Base-by-base conservation (phyloP, 2,329 filamentous ascomycete genomes). In the Rhynchosporium graminicola region DNA sequence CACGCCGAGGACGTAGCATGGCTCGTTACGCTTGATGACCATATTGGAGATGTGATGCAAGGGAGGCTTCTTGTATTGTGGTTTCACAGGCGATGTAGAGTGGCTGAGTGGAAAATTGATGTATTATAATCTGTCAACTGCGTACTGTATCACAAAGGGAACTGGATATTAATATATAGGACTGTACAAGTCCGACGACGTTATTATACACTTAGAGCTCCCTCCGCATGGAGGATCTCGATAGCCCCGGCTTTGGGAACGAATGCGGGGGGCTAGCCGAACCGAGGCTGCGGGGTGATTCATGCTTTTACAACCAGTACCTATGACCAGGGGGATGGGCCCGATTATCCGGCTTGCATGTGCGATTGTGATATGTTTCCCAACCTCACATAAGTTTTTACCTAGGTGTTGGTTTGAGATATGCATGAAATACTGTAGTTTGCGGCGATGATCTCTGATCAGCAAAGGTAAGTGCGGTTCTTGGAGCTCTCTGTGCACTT, bases 1-100 rank as follows among this genome's bases (percentile, higher is more conserved):
- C 70, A 98, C 95, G 80, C 94, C 94, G 65, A 98, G 87, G 74
- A 98, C 91, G 82, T 98, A 98, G 82, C 65, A 67, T 61, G 65
- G 65, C 36, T 67, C 55, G 42, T 65, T 67, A 50, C 46, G 61
- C 54, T 64, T 57, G 60, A 65, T 67, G 20, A 65, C 65, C 65
- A 67, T 67, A 10, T 36, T 60, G 59, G 47, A 42, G 15, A 3
- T n/a, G 5, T 5, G 10, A 20, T 20, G 36, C 15, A 20, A 36
- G 13, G 31, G 31, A n/a, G 29, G 4, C 8, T 52, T 38, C 6
- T 4, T 13, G 29, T 51, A 12, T 1, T 3, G 12, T 5, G 42
- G 42, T 15, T n/a, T n/a, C 0, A 15, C 3, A n/a, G 43, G n/a
- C 2, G 15, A 3, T 46, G 15, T 20, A 20, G n/a, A 26, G 43